Evolutionary conservation across 768 basidiomycete genomes (phyloP).

Genomic region (Termitomyces sp.): DNA sequence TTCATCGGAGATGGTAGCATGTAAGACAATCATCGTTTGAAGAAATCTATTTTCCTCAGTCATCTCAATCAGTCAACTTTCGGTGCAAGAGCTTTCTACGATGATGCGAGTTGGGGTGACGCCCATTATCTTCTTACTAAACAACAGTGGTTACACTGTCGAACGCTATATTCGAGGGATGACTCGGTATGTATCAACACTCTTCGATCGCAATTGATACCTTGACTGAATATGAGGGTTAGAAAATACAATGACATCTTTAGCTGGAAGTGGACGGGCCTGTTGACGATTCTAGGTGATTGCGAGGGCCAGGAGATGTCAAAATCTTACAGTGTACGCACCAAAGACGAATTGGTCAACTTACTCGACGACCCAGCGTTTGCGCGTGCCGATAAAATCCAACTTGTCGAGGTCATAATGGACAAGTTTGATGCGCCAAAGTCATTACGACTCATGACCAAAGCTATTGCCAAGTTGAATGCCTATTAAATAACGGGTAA

Average conservation of each 20-base stretch:
- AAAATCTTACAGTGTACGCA: conserved; percentile 60
- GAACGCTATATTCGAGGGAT: conserved; percentile 73
- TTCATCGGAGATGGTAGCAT: conserved; percentile 85
- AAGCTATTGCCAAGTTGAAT: conserved; percentile 46
- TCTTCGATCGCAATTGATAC: not conserved
- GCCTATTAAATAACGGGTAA: conserved; percentile 22
- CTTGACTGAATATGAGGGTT: not conserved
- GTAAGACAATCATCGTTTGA: conserved; percentile 31
- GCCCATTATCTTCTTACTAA: conserved; percentile 81
- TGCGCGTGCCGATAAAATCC: conserved; percentile 56
- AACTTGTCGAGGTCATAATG: conserved; percentile 81
- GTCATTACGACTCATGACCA: conserved; percentile 50
- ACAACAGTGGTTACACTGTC: conserved; percentile 83
- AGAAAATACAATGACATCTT: conserved; percentile 86
- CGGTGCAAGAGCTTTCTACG: conserved; percentile 78
- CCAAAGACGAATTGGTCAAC: conserved; percentile 57
- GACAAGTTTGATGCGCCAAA: conserved; percentile 64
- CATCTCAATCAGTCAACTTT: conserved; percentile 48
- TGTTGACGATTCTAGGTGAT: conserved; percentile 56
- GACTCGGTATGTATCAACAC: conserved; percentile 29
- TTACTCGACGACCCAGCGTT: conserved; percentile 65
- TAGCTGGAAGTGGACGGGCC: conserved; percentile 68
- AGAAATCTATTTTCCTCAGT: not conserved
- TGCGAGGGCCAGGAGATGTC: conserved; percentile 37
- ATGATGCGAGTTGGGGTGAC: conserved; percentile 70